Conservation (phyloP, 2,329 filamentous ascomycete genomes). For the Endocalyx cinctus region DNA sequence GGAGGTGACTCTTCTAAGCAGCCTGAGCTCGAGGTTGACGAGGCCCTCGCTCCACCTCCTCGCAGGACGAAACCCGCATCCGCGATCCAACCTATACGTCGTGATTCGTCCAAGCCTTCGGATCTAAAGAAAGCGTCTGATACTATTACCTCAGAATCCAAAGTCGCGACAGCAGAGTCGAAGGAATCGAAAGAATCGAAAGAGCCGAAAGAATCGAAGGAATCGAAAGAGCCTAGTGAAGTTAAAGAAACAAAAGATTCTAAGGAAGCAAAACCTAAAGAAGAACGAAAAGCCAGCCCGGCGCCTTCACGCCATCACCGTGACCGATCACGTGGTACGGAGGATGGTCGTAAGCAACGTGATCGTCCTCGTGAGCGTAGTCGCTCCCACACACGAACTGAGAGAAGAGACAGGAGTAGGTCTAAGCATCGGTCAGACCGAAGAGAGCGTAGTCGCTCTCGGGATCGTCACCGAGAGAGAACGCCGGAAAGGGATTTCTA, state of each 20-base stretch:
- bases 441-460: constrained; percentile 33
- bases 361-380: constrained; percentile 23
- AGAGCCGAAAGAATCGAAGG: constrained; percentile 12
- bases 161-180: constrained; percentile 22
- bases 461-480: constrained; percentile 26
- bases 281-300: constrained; percentile 22
- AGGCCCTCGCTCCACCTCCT: constrained; percentile 51
- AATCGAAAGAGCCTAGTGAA: constrained; percentile 14
- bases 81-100: constrained; percentile 53
- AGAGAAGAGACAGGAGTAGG: constrained; percentile 21
- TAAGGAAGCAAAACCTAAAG: constrained; percentile 12
- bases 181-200: constrained; percentile 19
- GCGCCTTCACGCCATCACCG: constrained; percentile 20
- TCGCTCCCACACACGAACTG: constrained; percentile 22
- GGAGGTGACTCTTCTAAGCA: constrained; percentile 41
- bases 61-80: constrained; percentile 48
- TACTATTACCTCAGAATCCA: constrained; percentile 28
- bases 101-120: constrained; percentile 39
- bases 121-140: constrained; percentile 35
- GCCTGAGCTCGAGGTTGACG: constrained; percentile 53
- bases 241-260: constrained; percentile 17
- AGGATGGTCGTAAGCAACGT: constrained; percentile 25
- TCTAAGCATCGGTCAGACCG: constrained; percentile 21
- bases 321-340: constrained; percentile 18
- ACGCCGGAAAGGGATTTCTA: constrained; percentile 28